Percentiles rank a stretch among this genome's conserved stretches.
Evolutionary conservation across 2,329 filamentous ascomycete species (phyloP).

Genomic region (Colletotrichum musae): DNA sequence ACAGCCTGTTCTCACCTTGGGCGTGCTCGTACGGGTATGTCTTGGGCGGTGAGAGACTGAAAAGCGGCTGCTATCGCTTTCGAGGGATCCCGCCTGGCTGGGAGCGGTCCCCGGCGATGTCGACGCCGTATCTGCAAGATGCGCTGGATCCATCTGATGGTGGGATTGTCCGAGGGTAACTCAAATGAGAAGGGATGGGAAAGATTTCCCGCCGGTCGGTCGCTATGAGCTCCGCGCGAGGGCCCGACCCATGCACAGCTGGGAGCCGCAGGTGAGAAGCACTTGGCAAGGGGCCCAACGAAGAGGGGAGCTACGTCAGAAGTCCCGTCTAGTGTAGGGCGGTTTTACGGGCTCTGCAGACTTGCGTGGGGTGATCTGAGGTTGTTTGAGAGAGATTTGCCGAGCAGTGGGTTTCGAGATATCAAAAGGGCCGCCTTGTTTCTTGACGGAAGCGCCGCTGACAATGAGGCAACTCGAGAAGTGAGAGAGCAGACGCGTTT

Average conservation of each 20-base stretch:
- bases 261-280: constrained; percentile 17
- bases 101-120: constrained; percentile 11
- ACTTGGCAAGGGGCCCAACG: constrained; percentile 22
- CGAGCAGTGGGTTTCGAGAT: not conserved
- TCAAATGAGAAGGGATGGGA: constrained; percentile 23
- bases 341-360: constrained; percentile 2
- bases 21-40: constrained; percentile 41
- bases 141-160: constrained; percentile 33
- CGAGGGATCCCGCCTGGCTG: constrained; percentile 24
- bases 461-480: constrained; percentile 1
- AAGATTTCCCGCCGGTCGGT: constrained; percentile 25
- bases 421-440: not conserved
- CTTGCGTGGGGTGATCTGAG: not conserved
- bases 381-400: not conserved
- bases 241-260: constrained; percentile 25
- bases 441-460: not conserved
- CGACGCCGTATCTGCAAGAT: constrained; percentile 27
- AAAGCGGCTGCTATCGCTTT: constrained; percentile 8
- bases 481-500: constrained; percentile 20
- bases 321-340: not conserved
- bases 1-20: constrained; percentile 42
- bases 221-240: constrained; percentile 17
- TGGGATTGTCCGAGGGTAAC: constrained; percentile 24
- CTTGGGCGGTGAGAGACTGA: constrained; percentile 28
- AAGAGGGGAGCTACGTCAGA: not conserved